These are phyloP conservation scores for Vitis hybrid DNA, from an alignment of 177 flowering plant species.

Conservation along the genomic window DNA sequence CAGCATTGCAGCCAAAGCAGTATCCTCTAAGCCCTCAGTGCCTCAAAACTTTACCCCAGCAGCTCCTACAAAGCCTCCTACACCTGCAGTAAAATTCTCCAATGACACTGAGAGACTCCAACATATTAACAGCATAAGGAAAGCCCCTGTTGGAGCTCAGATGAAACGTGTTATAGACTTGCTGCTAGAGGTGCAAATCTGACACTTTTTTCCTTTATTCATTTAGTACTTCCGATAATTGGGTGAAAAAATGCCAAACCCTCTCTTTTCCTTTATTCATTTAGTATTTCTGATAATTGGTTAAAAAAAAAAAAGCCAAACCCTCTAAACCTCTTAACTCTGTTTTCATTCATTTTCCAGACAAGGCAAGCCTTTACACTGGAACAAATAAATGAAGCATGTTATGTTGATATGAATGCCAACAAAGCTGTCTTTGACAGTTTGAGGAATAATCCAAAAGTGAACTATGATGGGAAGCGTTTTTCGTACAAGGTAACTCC, in stretches of 20 bases:
- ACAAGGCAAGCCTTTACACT: constrained; percentile 75
- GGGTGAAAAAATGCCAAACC: no score
- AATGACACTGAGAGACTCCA: constrained; percentile 91
- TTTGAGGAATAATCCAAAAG: constrained; percentile 82
- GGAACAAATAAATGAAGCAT: constrained; percentile 79
- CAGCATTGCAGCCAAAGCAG: constrained; percentile 50
- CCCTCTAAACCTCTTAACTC: no score
- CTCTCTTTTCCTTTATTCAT: background rate
- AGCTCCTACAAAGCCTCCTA: constrained; percentile 33
- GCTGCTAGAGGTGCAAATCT: constrained; percentile 61
- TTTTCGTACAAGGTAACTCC: constrained; percentile 80
- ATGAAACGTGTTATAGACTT: constrained; percentile 85
- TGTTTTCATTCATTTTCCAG: constrained; percentile 33
- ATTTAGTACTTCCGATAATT: no score
- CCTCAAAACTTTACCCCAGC: constrained; percentile 32
- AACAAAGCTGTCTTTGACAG: constrained; percentile 89
- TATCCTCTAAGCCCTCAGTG: constrained; percentile 23
- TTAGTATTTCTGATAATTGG: no score
- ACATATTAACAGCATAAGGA: constrained; percentile 74
- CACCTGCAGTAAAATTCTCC: constrained; percentile 73
- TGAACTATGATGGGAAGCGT: constrained; percentile 73
- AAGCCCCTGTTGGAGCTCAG: constrained; percentile 88
- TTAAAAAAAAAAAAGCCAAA: no score
- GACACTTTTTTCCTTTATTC: background rate
- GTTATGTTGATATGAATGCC: constrained; percentile 63